Evolutionary conservation across 2,329 filamentous ascomycete species (phyloP).

Genomic region (Ciborinia camelliae): DNA sequence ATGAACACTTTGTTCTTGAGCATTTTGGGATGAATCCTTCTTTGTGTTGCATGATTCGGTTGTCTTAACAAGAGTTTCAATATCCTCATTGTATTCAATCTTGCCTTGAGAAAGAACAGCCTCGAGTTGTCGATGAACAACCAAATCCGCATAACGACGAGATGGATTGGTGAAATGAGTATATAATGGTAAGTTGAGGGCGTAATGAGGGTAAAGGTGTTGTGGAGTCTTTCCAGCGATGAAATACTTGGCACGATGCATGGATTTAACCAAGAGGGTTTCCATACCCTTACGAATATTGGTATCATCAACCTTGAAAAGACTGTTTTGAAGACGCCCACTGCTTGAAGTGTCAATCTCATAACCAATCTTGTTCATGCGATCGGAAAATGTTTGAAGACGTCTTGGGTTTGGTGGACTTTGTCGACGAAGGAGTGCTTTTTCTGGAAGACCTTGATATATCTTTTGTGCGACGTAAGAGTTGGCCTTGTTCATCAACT

Average conservation of each 20-base stretch:
- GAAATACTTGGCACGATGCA: slow-evolving; percentile 95
- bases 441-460: slow-evolving; percentile 75
- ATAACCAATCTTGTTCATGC: slow-evolving; percentile 88
- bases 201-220: slow-evolving; percentile 82
- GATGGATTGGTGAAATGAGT: slow-evolving; percentile 97
- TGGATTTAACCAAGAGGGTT: slow-evolving; percentile 88
- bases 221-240: slow-evolving; percentile 75
- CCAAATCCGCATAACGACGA: slow-evolving; percentile 88
- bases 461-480: slow-evolving; percentile 84
- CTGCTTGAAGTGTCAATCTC: slow-evolving; percentile 88
- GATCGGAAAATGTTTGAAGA: slow-evolving; percentile 83
- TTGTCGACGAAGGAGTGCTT: slow-evolving; percentile 88
- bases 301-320: slow-evolving; percentile 87
- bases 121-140: slow-evolving; percentile 94
- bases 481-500: slow-evolving; percentile 92
- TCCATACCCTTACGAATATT: slow-evolving; percentile 97
- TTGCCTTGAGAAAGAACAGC: slow-evolving; percentile 76
- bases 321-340: slow-evolving; percentile 85
- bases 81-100: slow-evolving; percentile 82
- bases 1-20: slow-evolving; percentile 97
- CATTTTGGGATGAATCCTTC: slow-evolving; percentile 96
- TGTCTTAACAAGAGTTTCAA: slow-evolving; percentile 85
- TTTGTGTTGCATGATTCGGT: slow-evolving; percentile 97
- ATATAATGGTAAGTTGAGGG: slow-evolving; percentile 87
- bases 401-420: slow-evolving; percentile 80